Percentiles rank a stretch among this genome's conserved stretches.
phyloP scores from a whole-genome alignment of 352 stramenopile species.

The Phytophthora melonis region DNA sequence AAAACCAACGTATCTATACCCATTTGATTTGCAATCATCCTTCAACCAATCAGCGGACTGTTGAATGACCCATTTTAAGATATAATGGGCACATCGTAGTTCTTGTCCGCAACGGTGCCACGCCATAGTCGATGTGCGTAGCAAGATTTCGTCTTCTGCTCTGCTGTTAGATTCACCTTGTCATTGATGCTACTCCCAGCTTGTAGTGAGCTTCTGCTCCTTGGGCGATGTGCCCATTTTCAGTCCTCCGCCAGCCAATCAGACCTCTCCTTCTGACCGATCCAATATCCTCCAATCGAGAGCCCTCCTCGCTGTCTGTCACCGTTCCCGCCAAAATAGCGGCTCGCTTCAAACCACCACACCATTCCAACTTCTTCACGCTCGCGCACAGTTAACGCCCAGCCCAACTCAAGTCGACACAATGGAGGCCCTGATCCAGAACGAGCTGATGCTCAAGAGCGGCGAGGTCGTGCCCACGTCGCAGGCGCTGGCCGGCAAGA shows the following conservation, averaged over 20 bases:
- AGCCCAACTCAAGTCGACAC: not conserved
- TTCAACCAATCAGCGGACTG: not conserved
- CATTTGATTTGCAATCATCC: conserved; percentile 19
- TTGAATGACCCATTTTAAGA: not conserved
- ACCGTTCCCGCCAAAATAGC: conserved; percentile 3
- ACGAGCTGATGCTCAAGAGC: conserved; percentile 75
- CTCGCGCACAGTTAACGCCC: conserved; percentile 5
- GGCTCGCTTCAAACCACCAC: not conserved
- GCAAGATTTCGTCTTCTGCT: not conserved
- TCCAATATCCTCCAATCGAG: conserved; percentile 18
- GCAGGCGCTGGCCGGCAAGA: conserved; percentile 73
- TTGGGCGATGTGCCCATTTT: not conserved
- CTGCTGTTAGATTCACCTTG: not conserved
- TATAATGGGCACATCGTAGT: too few relatives aligned
- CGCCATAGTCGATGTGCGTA: not conserved
- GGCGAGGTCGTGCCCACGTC: conserved; percentile 63
- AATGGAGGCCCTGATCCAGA: conserved; percentile 79
- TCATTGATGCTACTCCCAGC: not conserved
- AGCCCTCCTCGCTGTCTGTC: not conserved
- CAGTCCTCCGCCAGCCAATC: conserved; percentile 11
- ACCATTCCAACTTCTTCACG: conserved; percentile 28
- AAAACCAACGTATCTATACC: too few relatives aligned
- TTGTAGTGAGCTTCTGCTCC: not conserved
- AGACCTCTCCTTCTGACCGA: conserved; percentile 3
- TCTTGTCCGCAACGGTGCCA: not conserved